These are phyloP conservation scores for Fusarium denticulatum DNA, from an alignment of 2,329 filamentous ascomycete species.

Conservation along the genomic window DNA sequence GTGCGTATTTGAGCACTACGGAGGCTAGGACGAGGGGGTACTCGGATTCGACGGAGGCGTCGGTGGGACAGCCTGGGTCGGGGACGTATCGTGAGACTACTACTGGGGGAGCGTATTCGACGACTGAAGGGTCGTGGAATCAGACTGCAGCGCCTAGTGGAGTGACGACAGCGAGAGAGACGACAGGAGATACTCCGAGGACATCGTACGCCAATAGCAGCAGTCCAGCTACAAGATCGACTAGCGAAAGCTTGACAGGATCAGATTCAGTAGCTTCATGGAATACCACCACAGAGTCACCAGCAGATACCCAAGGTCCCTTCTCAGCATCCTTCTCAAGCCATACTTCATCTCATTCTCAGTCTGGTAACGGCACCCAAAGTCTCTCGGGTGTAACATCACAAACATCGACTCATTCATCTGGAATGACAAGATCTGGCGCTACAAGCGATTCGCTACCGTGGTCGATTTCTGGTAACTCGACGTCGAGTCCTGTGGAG, in stretches of 20 bases:
- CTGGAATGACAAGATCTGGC: slow-evolving; percentile 4
- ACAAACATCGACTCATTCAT: not conserved
- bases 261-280: not conserved
- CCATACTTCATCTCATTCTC: not conserved
- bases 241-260: not conserved
- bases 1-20: not conserved
- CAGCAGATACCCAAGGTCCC: not conserved
- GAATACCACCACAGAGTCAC: slow-evolving; percentile 1
- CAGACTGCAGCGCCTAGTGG: not conserved
- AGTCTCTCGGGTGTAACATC: not conserved
- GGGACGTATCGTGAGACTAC: slow-evolving; percentile 6
- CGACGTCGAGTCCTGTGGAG: slow-evolving; percentile 5
- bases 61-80: slow-evolving; percentile 13
- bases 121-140: not conserved
- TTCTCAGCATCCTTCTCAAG: not conserved
- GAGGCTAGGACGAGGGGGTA: not conserved
- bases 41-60: slow-evolving; percentile 9
- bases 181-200: not conserved
- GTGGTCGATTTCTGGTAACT: slow-evolving; percentile 19
- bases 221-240: not conserved
- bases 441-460: slow-evolving; percentile 9
- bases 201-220: not conserved
- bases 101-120: not conserved
- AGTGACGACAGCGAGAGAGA: not conserved
- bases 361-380: slow-evolving; percentile 1